Evolutionary conservation across 441 rosid species (phyloP).

Genomic region (Erodium moschatum): DNA sequence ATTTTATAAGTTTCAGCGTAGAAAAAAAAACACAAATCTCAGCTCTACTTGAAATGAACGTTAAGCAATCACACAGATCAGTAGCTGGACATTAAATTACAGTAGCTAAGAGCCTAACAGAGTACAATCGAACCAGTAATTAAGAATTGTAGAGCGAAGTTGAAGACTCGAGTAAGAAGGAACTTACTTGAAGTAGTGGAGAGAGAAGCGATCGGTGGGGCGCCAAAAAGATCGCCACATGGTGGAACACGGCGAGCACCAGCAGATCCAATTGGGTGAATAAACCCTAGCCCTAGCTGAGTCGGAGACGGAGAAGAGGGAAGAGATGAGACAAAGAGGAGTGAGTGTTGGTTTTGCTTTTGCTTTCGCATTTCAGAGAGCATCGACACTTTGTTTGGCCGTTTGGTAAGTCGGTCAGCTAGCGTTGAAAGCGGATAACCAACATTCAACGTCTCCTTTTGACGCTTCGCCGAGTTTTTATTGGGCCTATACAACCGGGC

Average conservation of each 20-base stretch:
- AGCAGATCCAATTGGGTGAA: conserved; percentile 2
- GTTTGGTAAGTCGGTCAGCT: conserved; percentile 2
- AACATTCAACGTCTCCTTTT: conserved; percentile 1
- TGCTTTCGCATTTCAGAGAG: neutral
- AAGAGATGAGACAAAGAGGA: neutral
- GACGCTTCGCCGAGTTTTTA: neutral
- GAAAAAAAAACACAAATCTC: neutral
- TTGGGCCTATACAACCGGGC: neutral
- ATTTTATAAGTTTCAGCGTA: neutral
- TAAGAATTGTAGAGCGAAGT: neutral
- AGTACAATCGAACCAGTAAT: neutral
- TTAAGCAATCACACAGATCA: neutral
- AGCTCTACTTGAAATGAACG: neutral
- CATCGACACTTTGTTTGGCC: conserved; percentile 1
- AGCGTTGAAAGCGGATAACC: conserved; percentile 10
- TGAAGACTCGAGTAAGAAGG: neutral
- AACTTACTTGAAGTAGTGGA: conserved; percentile 51
- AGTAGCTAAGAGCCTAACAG: neutral
- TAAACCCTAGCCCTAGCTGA: conserved; percentile 4
- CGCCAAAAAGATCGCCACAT: conserved; percentile 71
- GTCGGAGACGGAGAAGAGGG: neutral
- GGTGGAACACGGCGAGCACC: conserved; percentile 19
- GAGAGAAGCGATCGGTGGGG: conserved; percentile 68
- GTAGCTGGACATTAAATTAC: neutral
- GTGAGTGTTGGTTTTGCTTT: conserved; percentile 1